Conservation (phyloP, 805 yeast genomes). For the Metschnikowia sp. region DNA sequence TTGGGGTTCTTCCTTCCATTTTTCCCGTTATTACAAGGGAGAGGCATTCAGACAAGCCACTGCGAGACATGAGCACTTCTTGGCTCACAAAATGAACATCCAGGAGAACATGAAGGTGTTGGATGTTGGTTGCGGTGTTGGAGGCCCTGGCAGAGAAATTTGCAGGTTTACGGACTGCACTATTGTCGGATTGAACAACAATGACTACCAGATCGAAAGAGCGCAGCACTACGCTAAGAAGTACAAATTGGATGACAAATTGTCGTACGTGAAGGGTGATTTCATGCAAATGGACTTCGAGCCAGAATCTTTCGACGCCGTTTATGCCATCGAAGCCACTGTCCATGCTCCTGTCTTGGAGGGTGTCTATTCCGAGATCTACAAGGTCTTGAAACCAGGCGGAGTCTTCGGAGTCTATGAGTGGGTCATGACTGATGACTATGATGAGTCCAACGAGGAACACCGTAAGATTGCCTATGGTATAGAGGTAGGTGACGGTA, state of each 20-base stretch:
- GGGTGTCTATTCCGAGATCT: slow-evolving; percentile 93
- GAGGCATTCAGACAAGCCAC: slow-evolving; percentile 92
- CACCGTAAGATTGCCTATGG: slow-evolving; percentile 96
- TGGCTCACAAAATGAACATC: slow-evolving; percentile 84
- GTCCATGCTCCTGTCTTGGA: slow-evolving; percentile 96
- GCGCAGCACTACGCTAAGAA: slow-evolving; percentile 77
- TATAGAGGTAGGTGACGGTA: slow-evolving; percentile 97
- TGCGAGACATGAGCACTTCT: slow-evolving; percentile 95
- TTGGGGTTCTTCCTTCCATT: slow-evolving; percentile 98
- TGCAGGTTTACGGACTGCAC: slow-evolving; percentile 84
- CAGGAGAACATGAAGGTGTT: slow-evolving; percentile 78
- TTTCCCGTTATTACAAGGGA: slow-evolving; percentile 88
- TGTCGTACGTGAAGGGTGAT: slow-evolving; percentile 91
- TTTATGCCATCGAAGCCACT: slow-evolving; percentile 97
- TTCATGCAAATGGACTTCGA: slow-evolving; percentile 98
- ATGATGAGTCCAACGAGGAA: slow-evolving; percentile 80
- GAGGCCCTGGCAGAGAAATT: slow-evolving; percentile 98
- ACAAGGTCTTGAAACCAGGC: slow-evolving; percentile 94
- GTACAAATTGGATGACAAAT: slow-evolving; percentile 63
- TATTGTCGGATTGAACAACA: slow-evolving; percentile 90
- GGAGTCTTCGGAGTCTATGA: slow-evolving; percentile 97
- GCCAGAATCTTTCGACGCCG: slow-evolving; percentile 88
- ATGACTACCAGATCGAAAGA: slow-evolving; percentile 93
- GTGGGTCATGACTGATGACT: slow-evolving; percentile 97
- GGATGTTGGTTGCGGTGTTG: slow-evolving; percentile 99